phyloP scores from a whole-genome alignment of 2,329 filamentous ascomycete genomes.

The Escovopsis sp. region DNA sequence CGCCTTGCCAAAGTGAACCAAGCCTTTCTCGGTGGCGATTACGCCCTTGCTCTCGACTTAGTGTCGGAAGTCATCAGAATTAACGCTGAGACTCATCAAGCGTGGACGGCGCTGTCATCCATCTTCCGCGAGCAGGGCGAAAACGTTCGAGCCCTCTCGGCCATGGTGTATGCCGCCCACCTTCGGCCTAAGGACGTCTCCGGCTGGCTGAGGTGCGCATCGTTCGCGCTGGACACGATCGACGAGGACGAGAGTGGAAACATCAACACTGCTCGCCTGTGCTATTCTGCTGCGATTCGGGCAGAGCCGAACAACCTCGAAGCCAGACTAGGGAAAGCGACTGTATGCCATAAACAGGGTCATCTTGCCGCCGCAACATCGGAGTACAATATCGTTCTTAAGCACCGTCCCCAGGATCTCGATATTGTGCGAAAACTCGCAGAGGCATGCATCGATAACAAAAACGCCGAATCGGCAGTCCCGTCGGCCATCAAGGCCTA shows the following conservation, averaged over 20 bases:
- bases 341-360: constrained; percentile 41
- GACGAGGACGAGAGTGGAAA: constrained; percentile 32
- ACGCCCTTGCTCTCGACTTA: constrained; percentile 42
- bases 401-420: constrained; percentile 37
- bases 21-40: constrained; percentile 48
- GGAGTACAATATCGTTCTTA: constrained; percentile 42
- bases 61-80: constrained; percentile 52
- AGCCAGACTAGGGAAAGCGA: constrained; percentile 44
- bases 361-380: constrained; percentile 37
- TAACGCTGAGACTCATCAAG: constrained; percentile 51
- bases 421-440: constrained; percentile 40
- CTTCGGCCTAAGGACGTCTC: constrained; percentile 44
- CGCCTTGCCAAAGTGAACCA: constrained; percentile 52
- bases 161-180: constrained; percentile 47
- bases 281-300: constrained; percentile 44
- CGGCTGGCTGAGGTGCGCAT: constrained; percentile 45
- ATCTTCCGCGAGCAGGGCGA: constrained; percentile 48
- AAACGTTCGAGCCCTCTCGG: constrained; percentile 40
- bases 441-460: constrained; percentile 40
- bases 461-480: constrained; percentile 25
- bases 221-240: constrained; percentile 38
- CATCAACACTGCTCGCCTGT: constrained; percentile 40
- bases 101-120: constrained; percentile 47
- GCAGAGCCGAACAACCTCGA: constrained; percentile 42
- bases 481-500: constrained; percentile 34